These are phyloP conservation scores for Saprolegnia diclina DNA, from an alignment of 352 stramenopile genomes.

Conservation along the genomic window DNA sequence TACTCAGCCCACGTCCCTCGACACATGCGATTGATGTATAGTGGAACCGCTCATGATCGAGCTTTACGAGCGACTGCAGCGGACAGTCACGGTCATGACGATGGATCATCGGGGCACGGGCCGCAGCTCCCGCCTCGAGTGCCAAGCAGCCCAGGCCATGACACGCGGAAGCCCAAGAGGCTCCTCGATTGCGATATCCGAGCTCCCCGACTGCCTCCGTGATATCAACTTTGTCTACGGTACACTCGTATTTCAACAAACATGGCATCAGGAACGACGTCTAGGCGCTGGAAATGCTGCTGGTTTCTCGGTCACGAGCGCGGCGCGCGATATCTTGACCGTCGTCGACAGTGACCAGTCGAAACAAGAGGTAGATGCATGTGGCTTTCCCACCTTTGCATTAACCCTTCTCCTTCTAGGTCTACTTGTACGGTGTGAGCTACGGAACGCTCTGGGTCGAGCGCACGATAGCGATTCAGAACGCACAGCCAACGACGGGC, in stretches of 20 bases:
- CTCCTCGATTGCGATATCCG: background rate
- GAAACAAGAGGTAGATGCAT: conserved; percentile 12
- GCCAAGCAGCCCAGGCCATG: conserved; percentile 34
- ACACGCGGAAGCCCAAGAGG: conserved; percentile 13
- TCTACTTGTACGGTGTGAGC: conserved; percentile 55
- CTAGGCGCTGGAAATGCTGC: conserved; percentile 27
- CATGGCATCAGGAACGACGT: background rate
- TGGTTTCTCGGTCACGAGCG: conserved; percentile 61
- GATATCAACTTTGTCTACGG: conserved; percentile 1
- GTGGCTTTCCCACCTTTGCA: background rate
- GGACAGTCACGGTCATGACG: conserved; percentile 45
- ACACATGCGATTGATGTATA: conserved; percentile 21
- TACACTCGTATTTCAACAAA: background rate
- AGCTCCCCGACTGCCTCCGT: conserved; percentile 5
- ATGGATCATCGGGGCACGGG: conserved; percentile 49
- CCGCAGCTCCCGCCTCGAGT: conserved; percentile 36
- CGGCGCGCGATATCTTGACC: conserved; percentile 53
- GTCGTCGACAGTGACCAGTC: conserved; percentile 44
- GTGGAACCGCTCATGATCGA: conserved; percentile 39
- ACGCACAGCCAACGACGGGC: conserved; percentile 30
- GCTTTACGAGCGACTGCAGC: conserved; percentile 35
- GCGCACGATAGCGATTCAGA: conserved; percentile 16
- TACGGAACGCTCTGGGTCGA: conserved; percentile 61
- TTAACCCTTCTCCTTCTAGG: background rate
- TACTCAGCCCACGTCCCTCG: background rate